Evolutionary conservation across 345 rosid species (phyloP).

Genomic region (Citrus inodora): DNA sequence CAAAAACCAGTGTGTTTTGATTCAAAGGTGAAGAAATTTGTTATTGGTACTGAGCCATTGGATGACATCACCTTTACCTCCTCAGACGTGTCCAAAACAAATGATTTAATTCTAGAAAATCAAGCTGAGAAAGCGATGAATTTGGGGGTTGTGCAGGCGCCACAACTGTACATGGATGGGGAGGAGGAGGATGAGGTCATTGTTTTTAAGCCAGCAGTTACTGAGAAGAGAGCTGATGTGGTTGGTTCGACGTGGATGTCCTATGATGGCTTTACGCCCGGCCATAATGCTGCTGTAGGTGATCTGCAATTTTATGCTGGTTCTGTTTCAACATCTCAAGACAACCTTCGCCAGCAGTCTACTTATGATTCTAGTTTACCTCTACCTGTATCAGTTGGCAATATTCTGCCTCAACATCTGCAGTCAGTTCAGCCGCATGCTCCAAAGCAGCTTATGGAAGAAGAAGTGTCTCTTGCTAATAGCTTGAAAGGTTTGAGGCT

Average conservation of each 20-base stretch:
- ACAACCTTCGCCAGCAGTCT: conserved; percentile 35
- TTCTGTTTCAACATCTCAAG: conserved; percentile 38
- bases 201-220: conserved; percentile 75
- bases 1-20: conserved; percentile 61
- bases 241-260: conserved; percentile 36
- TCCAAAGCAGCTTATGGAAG: conserved; percentile 58
- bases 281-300: conserved; percentile 30
- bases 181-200: conserved; percentile 94
- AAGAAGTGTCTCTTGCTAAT: conserved; percentile 50
- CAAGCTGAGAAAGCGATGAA: conserved; percentile 26
- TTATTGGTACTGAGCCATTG: conserved; percentile 57
- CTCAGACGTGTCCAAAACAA: conserved; percentile 23
- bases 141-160: conserved; percentile 27
- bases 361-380: conserved; percentile 37
- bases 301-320: conserved; percentile 39
- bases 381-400: conserved; percentile 40
- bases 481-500: conserved; percentile 54
- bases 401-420: conserved; percentile 36
- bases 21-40: conserved; percentile 66
- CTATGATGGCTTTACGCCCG: conserved; percentile 44
- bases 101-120: conserved; percentile 33
- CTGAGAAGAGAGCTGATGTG: conserved; percentile 55
- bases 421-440: conserved; percentile 43
- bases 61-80: conserved; percentile 32
- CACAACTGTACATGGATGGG: conserved; percentile 43